phyloP scores from a whole-genome alignment of 805 yeast genomes.

The Ogataea salicorniae region DNA sequence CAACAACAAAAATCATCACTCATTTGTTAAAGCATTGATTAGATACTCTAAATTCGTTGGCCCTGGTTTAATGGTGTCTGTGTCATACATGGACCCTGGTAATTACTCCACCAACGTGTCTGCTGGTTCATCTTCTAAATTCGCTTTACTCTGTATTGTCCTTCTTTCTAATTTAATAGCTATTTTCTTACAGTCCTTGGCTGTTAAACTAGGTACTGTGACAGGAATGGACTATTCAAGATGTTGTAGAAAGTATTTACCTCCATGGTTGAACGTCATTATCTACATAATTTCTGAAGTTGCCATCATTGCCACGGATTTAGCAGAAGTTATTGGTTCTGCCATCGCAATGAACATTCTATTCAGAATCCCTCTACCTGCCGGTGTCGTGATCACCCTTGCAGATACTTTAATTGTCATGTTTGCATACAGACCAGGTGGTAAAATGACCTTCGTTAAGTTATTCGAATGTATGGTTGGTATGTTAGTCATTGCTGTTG shows the following conservation, averaged over 20 bases:
- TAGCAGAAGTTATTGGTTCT: conserved; percentile 51
- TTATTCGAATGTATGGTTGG: conserved; percentile 41
- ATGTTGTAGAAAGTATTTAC: conserved; percentile 37
- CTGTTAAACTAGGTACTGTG: conserved; percentile 44
- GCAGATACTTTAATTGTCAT: conserved; percentile 42
- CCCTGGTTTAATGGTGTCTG: conserved; percentile 44
- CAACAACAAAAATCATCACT: background rate
- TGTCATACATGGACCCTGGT: conserved; percentile 52
- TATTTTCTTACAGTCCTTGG: conserved; percentile 39
- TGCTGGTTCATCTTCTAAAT: conserved; percentile 43
- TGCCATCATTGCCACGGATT: conserved; percentile 47
- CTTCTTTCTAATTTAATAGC: conserved; percentile 41
- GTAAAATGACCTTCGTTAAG: conserved; percentile 37
- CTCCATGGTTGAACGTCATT: conserved; percentile 33
- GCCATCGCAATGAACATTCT: conserved; percentile 46
- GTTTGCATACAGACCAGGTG: conserved; percentile 42
- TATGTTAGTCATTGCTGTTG: conserved; percentile 37
- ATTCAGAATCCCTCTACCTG: conserved; percentile 41
- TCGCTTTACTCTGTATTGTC: conserved; percentile 38
- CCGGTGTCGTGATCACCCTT: conserved; percentile 42
- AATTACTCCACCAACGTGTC: conserved; percentile 44
- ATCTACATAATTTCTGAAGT: conserved; percentile 42
- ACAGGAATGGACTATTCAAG: conserved; percentile 45
- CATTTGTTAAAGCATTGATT: conserved; percentile 1
- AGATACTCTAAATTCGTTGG: conserved; percentile 38